Conservation (phyloP, 768 basidiomycete genomes). For the Favolaschia claudopus region DNA sequence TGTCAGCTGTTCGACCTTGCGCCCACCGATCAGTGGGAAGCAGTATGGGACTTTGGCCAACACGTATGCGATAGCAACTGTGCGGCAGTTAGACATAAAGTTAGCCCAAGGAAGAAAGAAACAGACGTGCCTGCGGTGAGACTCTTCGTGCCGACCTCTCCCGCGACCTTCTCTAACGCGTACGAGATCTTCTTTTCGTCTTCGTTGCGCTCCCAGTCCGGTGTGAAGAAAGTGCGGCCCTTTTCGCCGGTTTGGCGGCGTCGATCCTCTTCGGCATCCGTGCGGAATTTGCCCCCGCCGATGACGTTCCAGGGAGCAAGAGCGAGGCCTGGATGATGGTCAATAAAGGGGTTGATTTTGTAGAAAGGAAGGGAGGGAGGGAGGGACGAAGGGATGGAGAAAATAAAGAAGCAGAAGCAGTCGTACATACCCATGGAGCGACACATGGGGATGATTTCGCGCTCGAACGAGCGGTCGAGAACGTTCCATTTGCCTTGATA, state of each 20-base stretch:
- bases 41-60: slow-evolving; percentile 57
- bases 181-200: slow-evolving; percentile 38
- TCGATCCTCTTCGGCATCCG: slow-evolving; percentile 35
- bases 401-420: neutral
- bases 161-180: slow-evolving; percentile 47
- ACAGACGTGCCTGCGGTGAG: slow-evolving; percentile 20
- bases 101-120: no score
- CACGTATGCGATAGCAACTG: slow-evolving; percentile 60
- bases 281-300: slow-evolving; percentile 35
- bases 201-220: slow-evolving; percentile 44
- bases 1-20: slow-evolving; percentile 58
- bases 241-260: slow-evolving; percentile 40
- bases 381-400: no score
- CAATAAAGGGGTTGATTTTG: neutral
- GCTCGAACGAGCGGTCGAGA: slow-evolving; percentile 48
- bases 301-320: slow-evolving; percentile 48
- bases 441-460: slow-evolving; percentile 51
- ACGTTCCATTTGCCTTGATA: slow-evolving; percentile 52
- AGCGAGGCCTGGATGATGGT: slow-evolving; percentile 36
- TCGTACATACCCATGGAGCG: slow-evolving; percentile 1
- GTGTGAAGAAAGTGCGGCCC: slow-evolving; percentile 38
- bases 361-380: no score
- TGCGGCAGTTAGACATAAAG: slow-evolving; percentile 23
- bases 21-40: no score
- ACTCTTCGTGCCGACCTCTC: slow-evolving; percentile 45